Base-by-base conservation (phyloP, 139 green algal species). In the Micractinium conductrix region DNA sequence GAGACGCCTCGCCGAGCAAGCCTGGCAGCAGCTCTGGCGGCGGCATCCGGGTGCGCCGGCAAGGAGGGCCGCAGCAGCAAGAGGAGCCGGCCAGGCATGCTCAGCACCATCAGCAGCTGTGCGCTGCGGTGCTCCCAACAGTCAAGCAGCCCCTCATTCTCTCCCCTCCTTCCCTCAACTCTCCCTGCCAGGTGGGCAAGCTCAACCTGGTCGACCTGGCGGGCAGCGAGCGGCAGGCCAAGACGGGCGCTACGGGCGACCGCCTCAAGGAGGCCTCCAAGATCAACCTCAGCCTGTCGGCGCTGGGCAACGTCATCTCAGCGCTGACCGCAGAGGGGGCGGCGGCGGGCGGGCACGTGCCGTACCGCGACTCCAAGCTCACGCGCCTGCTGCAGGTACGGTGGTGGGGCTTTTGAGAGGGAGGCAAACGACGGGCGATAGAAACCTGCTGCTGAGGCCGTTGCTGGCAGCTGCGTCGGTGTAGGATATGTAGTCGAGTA, bases 251-350 rank as follows among this genome's bases (percentile, higher is more conserved):
- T 37, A 95, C 84, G 40, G 93, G 88, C 40, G 93, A 92, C 4
- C 88, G 97, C 73, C 88, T 91, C 22, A 94, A 94, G 83, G 95
- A 99, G 87, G 96, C 96, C 24, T 86, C 84, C 38, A 97, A 93
- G 91, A 99, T 99, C 92, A 99, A 99, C 90, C 96, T 97, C 80
- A 95, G 88, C 50, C 87, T 99, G 82, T 92, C 99, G 30, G 98
- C 96, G 1, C 92, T 99, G 42, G 94, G 96, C 28, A 98, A 95
- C 26, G 96, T 99, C 4, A 97, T 98, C 43, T 83, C 91, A 58
- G 95, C 96, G 85, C 87, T 98, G 45, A 91, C 89, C 7, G 90
- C 93, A 21, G 50, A 95, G 95, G 45, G 95, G 87, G 62, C 96
- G 98, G 90, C 86, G n/a, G n/a, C n/a, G 87, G 62, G 96, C 98